These are phyloP conservation scores for Wickerhamia fluorescens DNA, from an alignment of 805 yeast genomes.

Conservation along the genomic window DNA sequence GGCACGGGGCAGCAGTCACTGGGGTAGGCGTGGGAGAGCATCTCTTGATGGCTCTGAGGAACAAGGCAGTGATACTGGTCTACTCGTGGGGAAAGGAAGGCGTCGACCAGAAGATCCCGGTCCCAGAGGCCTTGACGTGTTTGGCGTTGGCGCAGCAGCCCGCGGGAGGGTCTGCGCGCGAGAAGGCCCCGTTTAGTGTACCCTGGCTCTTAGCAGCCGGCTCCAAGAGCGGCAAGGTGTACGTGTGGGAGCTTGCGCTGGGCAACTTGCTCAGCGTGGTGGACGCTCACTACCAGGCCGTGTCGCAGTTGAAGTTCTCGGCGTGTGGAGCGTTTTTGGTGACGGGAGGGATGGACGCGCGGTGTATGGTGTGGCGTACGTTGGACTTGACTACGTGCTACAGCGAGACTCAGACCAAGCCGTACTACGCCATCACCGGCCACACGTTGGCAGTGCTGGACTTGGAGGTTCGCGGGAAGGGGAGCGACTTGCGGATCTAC, in stretches of 20 bases:
- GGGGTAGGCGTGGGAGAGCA: conserved; percentile 44
- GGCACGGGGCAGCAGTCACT: conserved; percentile 40
- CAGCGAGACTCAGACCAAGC: conserved; percentile 38
- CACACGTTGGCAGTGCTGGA: conserved; percentile 51
- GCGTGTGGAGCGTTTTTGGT: conserved; percentile 57
- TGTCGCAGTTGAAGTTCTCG: conserved; percentile 53
- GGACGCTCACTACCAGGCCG: conserved; percentile 79
- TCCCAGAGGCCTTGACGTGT: conserved; percentile 72
- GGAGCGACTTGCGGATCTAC: conserved; percentile 55
- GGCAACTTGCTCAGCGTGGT: conserved; percentile 67
- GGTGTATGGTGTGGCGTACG: conserved; percentile 69
- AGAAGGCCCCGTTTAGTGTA: too few relatives aligned
- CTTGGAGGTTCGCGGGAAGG: conserved; percentile 43
- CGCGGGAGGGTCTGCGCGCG: conserved; percentile 26
- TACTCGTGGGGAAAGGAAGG: conserved; percentile 68
- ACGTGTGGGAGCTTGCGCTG: conserved; percentile 78
- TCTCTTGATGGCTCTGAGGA: conserved; percentile 57
- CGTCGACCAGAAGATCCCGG: conserved; percentile 71
- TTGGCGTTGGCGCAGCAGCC: conserved; percentile 39
- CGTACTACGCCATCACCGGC: conserved; percentile 53
- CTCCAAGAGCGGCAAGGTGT: conserved; percentile 65
- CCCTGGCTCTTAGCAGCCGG: conserved; percentile 73
- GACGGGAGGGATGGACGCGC: conserved; percentile 76
- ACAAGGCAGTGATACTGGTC: conserved; percentile 68
- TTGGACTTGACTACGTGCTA: conserved; percentile 45